These are phyloP conservation scores for Pisolithus tinctorius DNA, from an alignment of 768 basidiomycete species.

Conservation along the genomic window DNA sequence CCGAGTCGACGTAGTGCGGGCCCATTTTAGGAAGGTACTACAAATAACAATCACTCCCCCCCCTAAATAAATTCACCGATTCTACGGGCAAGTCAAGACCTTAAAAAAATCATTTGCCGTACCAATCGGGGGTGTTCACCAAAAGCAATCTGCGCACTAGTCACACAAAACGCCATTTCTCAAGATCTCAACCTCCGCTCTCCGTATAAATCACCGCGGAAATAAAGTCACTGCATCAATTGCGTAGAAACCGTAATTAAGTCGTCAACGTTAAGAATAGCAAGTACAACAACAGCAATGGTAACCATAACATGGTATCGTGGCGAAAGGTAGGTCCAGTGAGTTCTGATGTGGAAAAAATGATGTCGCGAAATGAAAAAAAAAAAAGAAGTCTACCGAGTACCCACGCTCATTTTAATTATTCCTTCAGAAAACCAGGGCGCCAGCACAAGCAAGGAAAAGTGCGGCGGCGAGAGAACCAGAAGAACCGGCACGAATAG, in stretches of 20 bases:
- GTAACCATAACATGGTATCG: not conserved
- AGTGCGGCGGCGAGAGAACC: conserved; percentile 15
- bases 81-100: too few relatives aligned
- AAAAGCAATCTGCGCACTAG: too few relatives aligned
- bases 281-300: not conserved
- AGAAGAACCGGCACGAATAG: conserved; percentile 15
- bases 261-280: not conserved
- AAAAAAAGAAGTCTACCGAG: not conserved
- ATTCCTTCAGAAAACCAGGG: conserved; percentile 12
- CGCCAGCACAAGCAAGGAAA: conserved; percentile 16
- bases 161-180: too few relatives aligned
- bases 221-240: not conserved
- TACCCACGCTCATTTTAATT: conserved; percentile 2
- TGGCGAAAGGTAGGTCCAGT: not conserved
- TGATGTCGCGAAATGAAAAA: not conserved
- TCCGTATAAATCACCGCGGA: not conserved
- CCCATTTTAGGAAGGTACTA: too few relatives aligned
- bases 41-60: too few relatives aligned
- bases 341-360: not conserved
- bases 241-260: not conserved
- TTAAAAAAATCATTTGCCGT: too few relatives aligned
- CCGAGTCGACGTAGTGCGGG: too few relatives aligned
- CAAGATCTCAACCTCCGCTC: too few relatives aligned
- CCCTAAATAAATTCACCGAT: too few relatives aligned
- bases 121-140: too few relatives aligned